Conservation (phyloP, 495 filamentous ascomycete genomes). For the Hypoxylon crocopeplum region DNA sequence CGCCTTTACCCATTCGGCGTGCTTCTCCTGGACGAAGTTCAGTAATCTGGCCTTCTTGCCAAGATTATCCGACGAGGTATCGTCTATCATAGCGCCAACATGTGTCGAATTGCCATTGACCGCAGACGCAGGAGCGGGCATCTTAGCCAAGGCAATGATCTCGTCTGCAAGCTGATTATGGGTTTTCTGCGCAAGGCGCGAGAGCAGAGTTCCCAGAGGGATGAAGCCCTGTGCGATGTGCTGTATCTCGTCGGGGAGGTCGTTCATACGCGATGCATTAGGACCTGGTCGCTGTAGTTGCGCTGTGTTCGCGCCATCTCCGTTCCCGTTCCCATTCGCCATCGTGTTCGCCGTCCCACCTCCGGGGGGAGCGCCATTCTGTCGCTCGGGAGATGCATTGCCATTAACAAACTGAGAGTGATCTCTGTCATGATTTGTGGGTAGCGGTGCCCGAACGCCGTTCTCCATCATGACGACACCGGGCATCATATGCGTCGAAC, state of each 20-base stretch:
- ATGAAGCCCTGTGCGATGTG: constrained; percentile 81
- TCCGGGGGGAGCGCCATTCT: constrained; percentile 25
- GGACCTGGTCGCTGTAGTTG: constrained; percentile 11
- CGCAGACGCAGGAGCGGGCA: constrained; percentile 57
- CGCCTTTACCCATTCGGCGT: constrained; percentile 80
- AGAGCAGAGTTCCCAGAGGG: constrained; percentile 71
- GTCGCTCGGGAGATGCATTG: constrained; percentile 31
- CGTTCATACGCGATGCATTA: constrained; percentile 47
- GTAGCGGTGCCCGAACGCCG: constrained; percentile 51
- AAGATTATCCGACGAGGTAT: constrained; percentile 69
- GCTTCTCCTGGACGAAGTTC: constrained; percentile 67
- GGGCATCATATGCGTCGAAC: constrained; percentile 46
- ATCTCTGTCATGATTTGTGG: constrained; percentile 59
- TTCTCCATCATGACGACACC: constrained; percentile 60
- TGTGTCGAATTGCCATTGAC: constrained; percentile 58
- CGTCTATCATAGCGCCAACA: constrained; percentile 46
- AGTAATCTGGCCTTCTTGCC: constrained; percentile 81
- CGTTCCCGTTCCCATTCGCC: constrained; percentile 36
- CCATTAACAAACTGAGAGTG: constrained; percentile 52
- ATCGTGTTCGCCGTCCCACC: constrained; percentile 17
- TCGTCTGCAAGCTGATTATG: constrained; percentile 76
- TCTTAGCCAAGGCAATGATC: constrained; percentile 72
- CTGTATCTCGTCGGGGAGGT: constrained; percentile 74
- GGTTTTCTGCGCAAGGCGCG: constrained; percentile 79
- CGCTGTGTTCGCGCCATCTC: constrained; percentile 27